A percentile compares a stretch with the other conserved stretches of the same genome.
Evolutionary conservation across 192 early-diverging fungal species (phyloP).

Genomic region (Jimgerdemannia lactiflua): DNA sequence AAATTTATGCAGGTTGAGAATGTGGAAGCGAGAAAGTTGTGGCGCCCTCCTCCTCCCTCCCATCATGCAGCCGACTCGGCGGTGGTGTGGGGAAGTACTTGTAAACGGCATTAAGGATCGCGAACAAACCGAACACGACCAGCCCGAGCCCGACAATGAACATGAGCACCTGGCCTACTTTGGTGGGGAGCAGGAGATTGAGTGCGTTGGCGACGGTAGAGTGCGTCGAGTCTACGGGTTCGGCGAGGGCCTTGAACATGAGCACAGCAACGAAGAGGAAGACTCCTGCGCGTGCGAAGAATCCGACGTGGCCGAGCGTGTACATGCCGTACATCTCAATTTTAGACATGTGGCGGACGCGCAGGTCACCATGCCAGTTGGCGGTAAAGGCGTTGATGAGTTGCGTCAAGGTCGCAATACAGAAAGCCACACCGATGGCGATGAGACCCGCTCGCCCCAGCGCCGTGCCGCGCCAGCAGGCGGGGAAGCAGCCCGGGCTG

Average conservation of each 20-base stretch:
- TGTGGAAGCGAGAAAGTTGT: no score
- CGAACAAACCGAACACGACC: slow-evolving; percentile 25
- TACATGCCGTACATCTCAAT: slow-evolving; percentile 23
- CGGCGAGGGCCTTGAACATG: slow-evolving; percentile 25
- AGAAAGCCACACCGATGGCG: slow-evolving; percentile 37
- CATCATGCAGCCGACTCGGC: slow-evolving; percentile 2
- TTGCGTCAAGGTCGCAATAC: slow-evolving; percentile 39
- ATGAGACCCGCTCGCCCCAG: slow-evolving; percentile 21
- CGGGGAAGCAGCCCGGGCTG: slow-evolving; percentile 25
- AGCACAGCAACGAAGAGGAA: slow-evolving; percentile 44
- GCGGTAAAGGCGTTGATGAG: slow-evolving; percentile 29
- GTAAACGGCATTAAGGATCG: slow-evolving; percentile 26
- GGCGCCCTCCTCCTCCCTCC: background rate
- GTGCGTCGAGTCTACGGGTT: slow-evolving; percentile 4
- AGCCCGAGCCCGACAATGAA: slow-evolving; percentile 30
- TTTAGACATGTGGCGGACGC: slow-evolving; percentile 6
- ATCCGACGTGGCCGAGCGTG: slow-evolving; percentile 38
- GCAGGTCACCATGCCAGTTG: slow-evolving; percentile 31
- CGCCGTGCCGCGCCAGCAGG: slow-evolving; percentile 30
- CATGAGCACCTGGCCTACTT: slow-evolving; percentile 16
- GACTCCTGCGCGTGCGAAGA: slow-evolving; percentile 39
- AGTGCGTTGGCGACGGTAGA: slow-evolving; percentile 26
- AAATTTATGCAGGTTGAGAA: no score
- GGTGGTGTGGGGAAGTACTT: slow-evolving; percentile 34
- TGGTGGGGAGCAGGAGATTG: slow-evolving; percentile 17